Base-by-base conservation (phyloP, 1,284 basidiomycete genomes). In the Takashimella koratensis region DNA sequence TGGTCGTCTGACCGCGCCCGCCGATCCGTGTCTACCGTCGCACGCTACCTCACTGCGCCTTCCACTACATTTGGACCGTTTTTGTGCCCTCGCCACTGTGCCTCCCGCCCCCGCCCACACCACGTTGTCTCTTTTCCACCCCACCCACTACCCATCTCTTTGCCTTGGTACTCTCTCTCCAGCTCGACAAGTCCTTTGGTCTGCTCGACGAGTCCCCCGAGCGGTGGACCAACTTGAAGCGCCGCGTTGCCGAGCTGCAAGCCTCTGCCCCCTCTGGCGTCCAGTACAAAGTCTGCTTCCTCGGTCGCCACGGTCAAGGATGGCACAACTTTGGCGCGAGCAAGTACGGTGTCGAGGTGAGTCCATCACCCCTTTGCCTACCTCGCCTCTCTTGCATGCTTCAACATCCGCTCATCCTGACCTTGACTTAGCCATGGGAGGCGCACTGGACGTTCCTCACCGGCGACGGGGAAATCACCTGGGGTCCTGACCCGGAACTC, bases 401-500 rank as follows among this genome's bases (percentile, higher is more conserved):
- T n/a, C n/a, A n/a, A n/a, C n/a, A n/a, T n/a, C n/a, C n/a, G n/a
- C n/a, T n/a, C n/a, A n/a, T n/a, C n/a, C n/a, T n/a, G n/a, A n/a
- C n/a, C n/a, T n/a, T n/a, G n/a, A n/a, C n/a, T 3, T 56, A 78
- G 77, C 57, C 57, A 50, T 79, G 77, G 77, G 73, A 78, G 56
- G 60, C 67, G 43, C 73, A 87, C 62, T 92, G 85, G 84, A 81
- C 87, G 0, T 83, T 81, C 63, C 67, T 86, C 20, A 77, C 86
- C 45, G 84, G 84, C 0, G 87, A 94, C 62, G 86, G 79, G 11
- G 81, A 86, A 51, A 76, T 90, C 10, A 79, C 77, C 1, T 92
- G 90, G 89, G 89, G 88, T 27, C 88, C 90, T 13, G 90, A 93
- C 68, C 83, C 90, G 0, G 78, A 81, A 25, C 81, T 93, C 23